These are phyloP conservation scores for Penicillium hesseltinei DNA, from an alignment of 2,329 filamentous ascomycete genomes.

Conservation along the genomic window DNA sequence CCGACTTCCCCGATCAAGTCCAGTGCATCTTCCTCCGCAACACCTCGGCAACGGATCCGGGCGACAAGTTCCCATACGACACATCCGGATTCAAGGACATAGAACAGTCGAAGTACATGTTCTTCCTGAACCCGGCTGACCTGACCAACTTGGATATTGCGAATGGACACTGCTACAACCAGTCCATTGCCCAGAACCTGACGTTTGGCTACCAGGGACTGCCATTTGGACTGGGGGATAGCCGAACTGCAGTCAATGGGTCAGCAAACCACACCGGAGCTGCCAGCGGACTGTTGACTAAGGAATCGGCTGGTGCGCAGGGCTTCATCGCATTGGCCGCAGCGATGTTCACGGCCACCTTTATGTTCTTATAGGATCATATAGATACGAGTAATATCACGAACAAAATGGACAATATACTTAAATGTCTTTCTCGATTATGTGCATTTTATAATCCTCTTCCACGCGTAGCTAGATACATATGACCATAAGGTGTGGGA, in stretches of 20 bases:
- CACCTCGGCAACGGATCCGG: slow-evolving; percentile 65
- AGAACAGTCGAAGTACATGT: slow-evolving; percentile 70
- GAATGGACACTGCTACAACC: slow-evolving; percentile 67
- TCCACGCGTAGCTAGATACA: no score
- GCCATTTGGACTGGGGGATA: slow-evolving; percentile 13
- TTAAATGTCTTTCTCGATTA: no score
- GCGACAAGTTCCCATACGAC: slow-evolving; percentile 71
- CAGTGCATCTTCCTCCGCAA: slow-evolving; percentile 77
- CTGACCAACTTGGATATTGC: slow-evolving; percentile 64
- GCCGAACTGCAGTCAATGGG: slow-evolving; percentile 11
- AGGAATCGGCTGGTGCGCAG: not conserved
- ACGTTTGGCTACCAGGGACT: slow-evolving; percentile 65
- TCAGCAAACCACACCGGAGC: slow-evolving; percentile 19
- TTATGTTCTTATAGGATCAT: slow-evolving; percentile 13
- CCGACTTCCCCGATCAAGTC: slow-evolving; percentile 67
- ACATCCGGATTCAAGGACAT: slow-evolving; percentile 68
- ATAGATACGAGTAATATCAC: not conserved
- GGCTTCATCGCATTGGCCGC: slow-evolving; percentile 7
- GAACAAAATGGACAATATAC: not conserved
- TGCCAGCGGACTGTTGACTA: slow-evolving; percentile 5
- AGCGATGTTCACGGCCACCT: slow-evolving; percentile 7
- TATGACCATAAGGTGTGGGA: no score
- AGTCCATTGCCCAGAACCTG: slow-evolving; percentile 64
- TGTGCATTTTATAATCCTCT: no score
- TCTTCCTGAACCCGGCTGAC: slow-evolving; percentile 72